These are phyloP conservation scores for Cercophora newfieldiana DNA, from an alignment of 495 filamentous ascomycete species.

Conservation along the genomic window DNA sequence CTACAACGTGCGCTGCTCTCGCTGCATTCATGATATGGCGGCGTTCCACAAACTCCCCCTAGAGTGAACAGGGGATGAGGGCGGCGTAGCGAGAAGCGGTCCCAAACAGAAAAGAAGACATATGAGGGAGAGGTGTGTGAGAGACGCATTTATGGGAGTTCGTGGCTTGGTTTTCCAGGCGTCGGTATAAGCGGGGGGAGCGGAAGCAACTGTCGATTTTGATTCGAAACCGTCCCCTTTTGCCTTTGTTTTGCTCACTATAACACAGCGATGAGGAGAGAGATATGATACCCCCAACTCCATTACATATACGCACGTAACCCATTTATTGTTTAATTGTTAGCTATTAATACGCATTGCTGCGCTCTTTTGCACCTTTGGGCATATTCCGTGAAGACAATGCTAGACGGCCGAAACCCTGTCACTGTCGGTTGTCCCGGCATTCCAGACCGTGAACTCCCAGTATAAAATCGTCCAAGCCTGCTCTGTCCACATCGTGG, in stretches of 20 bases:
- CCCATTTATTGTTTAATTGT: constrained; percentile 9
- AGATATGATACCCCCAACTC: constrained; percentile 7
- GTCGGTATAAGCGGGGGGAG: not conserved
- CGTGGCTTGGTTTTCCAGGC: not conserved
- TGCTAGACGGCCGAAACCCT: not conserved
- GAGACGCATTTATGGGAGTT: constrained; percentile 6
- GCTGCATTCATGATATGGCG: constrained; percentile 73
- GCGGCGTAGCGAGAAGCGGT: not conserved
- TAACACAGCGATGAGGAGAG: not conserved
- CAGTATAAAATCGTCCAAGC: too few species aligned
- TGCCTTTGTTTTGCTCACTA: not conserved
- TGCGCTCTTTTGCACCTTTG: not conserved
- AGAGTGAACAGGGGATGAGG: not conserved
- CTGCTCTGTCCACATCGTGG: too few species aligned
- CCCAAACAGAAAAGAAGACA: not conserved
- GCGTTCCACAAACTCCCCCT: constrained; percentile 42
- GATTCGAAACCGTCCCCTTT: not conserved
- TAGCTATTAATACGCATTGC: not conserved
- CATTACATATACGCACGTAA: not conserved
- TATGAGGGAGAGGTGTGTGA: not conserved
- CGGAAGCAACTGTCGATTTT: not conserved
- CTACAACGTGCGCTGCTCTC: constrained; percentile 75
- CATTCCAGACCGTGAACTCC: too few species aligned
- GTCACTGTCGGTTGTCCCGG: too few species aligned
- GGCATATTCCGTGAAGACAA: not conserved